phyloP scores from a whole-genome alignment of 2,329 filamentous ascomycete genomes.

The Metarhizium album region DNA sequence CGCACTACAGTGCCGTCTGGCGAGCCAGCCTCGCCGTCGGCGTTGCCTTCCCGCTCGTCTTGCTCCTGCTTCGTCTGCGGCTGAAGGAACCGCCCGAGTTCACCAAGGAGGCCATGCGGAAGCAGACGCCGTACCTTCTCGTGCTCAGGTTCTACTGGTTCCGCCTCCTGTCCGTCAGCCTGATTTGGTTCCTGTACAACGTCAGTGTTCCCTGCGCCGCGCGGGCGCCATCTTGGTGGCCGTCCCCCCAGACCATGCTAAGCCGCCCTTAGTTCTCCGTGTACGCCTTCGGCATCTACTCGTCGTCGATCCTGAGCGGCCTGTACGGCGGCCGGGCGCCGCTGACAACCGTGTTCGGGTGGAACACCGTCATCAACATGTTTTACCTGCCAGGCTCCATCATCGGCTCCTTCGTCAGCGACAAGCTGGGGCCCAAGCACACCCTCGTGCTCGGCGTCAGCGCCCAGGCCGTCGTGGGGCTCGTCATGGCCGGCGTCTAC shows the following conservation, averaged over 20 bases:
- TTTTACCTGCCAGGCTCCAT: slow-evolving; percentile 82
- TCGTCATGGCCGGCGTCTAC: no score
- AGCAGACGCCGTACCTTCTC: slow-evolving; percentile 43
- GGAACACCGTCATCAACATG: slow-evolving; percentile 78
- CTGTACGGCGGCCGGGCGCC: slow-evolving; percentile 48
- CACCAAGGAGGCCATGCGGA: slow-evolving; percentile 56
- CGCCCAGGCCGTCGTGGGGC: no score
- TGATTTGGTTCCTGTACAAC: no score
- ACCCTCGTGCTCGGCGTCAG: slow-evolving; percentile 62
- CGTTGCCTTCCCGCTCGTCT: no score
- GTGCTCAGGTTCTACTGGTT: slow-evolving; percentile 60
- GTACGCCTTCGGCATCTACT: slow-evolving; percentile 82
- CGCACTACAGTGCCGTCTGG: no score
- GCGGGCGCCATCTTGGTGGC: slow-evolving; percentile 24
- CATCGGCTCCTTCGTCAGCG: slow-evolving; percentile 63
- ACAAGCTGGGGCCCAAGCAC: slow-evolving; percentile 67
- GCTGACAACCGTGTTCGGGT: slow-evolving; percentile 71
- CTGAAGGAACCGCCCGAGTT: slow-evolving; percentile 47
- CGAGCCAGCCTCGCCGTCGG: no score
- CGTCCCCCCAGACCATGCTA: no score
- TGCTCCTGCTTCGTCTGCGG: no score
- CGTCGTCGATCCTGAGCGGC: slow-evolving; percentile 58
- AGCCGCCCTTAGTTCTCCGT: slow-evolving; percentile 48
- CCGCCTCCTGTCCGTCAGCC: slow-evolving; percentile 37
- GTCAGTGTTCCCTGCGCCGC: no score